Evolutionary conservation across 352 stramenopile species (phyloP).

Genomic region (Globisporangium cederbergense): DNA sequence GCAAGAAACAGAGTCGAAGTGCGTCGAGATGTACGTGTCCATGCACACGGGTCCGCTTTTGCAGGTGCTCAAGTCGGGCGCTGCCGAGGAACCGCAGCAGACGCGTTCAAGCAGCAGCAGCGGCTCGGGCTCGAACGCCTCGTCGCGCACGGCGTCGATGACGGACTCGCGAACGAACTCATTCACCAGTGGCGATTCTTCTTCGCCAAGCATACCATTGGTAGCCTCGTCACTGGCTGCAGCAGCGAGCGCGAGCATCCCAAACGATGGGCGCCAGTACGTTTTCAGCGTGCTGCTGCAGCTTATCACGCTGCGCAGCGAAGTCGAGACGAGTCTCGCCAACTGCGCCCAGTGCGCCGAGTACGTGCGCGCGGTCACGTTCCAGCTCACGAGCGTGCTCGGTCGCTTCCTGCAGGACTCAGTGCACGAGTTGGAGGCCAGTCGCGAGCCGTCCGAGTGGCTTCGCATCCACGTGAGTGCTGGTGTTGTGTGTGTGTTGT

Average conservation of each 20-base stretch:
- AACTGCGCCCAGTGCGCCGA: slow-evolving; percentile 48
- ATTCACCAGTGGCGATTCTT: slow-evolving; percentile 18
- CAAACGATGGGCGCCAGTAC: slow-evolving; percentile 66
- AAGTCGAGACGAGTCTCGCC: slow-evolving; percentile 66
- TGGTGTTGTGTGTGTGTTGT: slow-evolving; percentile 1
- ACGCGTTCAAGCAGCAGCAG: slow-evolving; percentile 8
- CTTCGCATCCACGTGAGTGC: slow-evolving; percentile 58
- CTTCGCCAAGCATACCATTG: slow-evolving; percentile 17
- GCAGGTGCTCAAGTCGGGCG: slow-evolving; percentile 41
- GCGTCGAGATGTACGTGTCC: slow-evolving; percentile 56
- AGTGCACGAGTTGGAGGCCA: slow-evolving; percentile 25
- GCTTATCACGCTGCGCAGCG: slow-evolving; percentile 68
- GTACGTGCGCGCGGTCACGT: slow-evolving; percentile 50
- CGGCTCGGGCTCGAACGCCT: slow-evolving; percentile 10
- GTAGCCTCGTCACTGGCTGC: slow-evolving; percentile 19
- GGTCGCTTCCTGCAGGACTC: slow-evolving; percentile 40
- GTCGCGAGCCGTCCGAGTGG: slow-evolving; percentile 33
- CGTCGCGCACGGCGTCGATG: slow-evolving; percentile 28
- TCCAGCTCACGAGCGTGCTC: slow-evolving; percentile 51
- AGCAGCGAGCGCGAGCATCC: slow-evolving; percentile 19
- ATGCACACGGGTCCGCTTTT: slow-evolving; percentile 48
- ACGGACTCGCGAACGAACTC: slow-evolving; percentile 29
- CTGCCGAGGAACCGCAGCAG: slow-evolving; percentile 46
- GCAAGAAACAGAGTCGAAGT: slow-evolving; percentile 48
- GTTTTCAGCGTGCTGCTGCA: slow-evolving; percentile 79